phyloP scores from a whole-genome alignment of 2,329 filamentous ascomycete species.

The Cordyceps militaris region DNA sequence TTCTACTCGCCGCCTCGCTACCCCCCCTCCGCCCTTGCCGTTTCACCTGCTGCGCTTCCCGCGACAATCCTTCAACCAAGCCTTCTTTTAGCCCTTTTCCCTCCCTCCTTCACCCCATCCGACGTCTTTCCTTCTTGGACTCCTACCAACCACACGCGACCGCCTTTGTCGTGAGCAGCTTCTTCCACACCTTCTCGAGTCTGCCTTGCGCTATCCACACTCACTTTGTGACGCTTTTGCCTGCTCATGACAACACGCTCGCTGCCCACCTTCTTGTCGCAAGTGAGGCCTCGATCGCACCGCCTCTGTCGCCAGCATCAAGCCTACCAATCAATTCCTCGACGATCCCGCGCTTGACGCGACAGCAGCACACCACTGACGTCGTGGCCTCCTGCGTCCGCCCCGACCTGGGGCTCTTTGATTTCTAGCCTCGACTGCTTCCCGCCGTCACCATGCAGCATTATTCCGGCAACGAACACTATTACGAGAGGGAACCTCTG shows the following conservation, averaged over 20 bases:
- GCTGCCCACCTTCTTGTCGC: not conserved
- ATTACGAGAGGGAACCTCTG: conserved; percentile 31
- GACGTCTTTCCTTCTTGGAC: not conserved
- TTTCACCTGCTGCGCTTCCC: conserved; percentile 1
- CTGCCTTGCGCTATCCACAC: not conserved
- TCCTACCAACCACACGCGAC: not conserved
- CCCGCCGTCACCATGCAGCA: conserved; percentile 23
- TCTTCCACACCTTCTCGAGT: not conserved
- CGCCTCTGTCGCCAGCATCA: not conserved
- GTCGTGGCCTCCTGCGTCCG: not conserved
- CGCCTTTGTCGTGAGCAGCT: not conserved
- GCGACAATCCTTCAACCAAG: not conserved
- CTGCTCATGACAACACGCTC: not conserved
- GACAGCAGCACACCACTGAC: not conserved
- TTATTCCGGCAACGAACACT: conserved; percentile 23
- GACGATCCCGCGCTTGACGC: not conserved
- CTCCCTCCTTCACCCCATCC: not conserved
- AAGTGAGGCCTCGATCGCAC: not conserved
- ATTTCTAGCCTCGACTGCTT: not conserved
- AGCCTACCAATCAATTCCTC: not conserved
- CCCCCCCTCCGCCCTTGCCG: conserved; percentile 1
- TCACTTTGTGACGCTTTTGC: not conserved
- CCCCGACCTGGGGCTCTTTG: not conserved
- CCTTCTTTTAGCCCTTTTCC: not conserved
- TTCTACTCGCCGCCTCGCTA: not conserved